Base-by-base conservation (phyloP, 768 basidiomycete genomes). In the Boletus rubroflammeus region DNA sequence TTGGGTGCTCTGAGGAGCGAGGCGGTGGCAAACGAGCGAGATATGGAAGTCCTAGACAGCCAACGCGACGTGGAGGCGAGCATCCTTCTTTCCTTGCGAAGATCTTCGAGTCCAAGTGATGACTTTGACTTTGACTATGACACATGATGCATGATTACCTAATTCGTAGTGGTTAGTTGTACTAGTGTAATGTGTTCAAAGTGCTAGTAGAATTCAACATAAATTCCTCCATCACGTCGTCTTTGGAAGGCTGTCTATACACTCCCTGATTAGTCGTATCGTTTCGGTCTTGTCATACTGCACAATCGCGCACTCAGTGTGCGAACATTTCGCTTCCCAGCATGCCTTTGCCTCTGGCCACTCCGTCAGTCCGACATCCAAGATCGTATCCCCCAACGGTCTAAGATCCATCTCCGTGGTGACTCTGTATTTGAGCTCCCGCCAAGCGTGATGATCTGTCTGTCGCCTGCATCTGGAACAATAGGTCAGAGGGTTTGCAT, bases 301-400 rank as follows among this genome's bases (percentile, higher is more conserved):
- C 21, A 78, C 64, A 0, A 78, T 75, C 11, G 63, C 67, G 59
- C 85, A 86, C 0, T 65, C 66, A 13, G 32, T 4, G 51, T 76
- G 75, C 4, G 72, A 62, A 59, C 85, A 86, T 42, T 76, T 75
- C 2, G 83, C 78, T 53, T 71, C 70, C 85, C 85, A 86, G 61
- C 83, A 86, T 1, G 78, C 75, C 57, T 72, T 70, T n/a, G 85
- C 81, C 58, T 82, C 80, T 0, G 75, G 68, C 83, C 84, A 86
- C 34, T 77, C 75, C 13, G 62, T 61, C 47, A 86, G 65, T 2
- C 84, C 84, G 10, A 54, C 48, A 9, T 76, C 70, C 54, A 76
- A 41, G 35, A 86, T 72, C 6, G 81, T 81, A 61, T 86, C 85
- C 5, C 84, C 85, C 15, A 79, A 67, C 5, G 85, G 82, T 10